Evolutionary conservation across 257 asterid species (phyloP).

Genomic region (Ocimum tenuiflorum): DNA sequence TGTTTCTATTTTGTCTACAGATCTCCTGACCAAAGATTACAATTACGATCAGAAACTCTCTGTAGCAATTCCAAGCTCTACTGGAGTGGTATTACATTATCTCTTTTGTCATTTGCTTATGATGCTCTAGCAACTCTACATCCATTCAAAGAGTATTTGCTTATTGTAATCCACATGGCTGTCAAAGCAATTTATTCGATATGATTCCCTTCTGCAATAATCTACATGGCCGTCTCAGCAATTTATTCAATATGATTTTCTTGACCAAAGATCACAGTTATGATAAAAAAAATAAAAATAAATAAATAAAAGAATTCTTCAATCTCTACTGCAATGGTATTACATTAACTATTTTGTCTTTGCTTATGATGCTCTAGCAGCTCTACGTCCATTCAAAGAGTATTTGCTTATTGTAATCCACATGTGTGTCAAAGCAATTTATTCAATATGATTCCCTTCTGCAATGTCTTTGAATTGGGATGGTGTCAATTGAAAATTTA

Average conservation of each 20-base stretch:
- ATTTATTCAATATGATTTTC: background rate
- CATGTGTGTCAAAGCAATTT: background rate
- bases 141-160: conserved; percentile 5
- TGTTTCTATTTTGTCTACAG: conserved; percentile 32
- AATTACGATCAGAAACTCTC: conserved; percentile 79
- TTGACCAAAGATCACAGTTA: conserved; percentile 75
- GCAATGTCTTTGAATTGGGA: background rate
- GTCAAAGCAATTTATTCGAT: conserved; percentile 3
- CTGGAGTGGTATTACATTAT: conserved; percentile 55
- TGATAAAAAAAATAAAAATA: conserved; percentile 49
- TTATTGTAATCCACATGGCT: conserved; percentile 1
- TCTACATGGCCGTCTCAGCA: background rate
- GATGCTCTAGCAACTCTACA: background rate
- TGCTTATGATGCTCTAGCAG: background rate
- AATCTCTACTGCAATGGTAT: conserved; percentile 76
- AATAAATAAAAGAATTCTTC: conserved; percentile 12
- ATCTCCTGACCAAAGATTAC: conserved; percentile 77
- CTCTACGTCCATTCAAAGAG: background rate
- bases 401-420: conserved; percentile 2
- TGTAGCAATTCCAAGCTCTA: conserved; percentile 59
- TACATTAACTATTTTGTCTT: background rate
- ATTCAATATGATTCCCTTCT: background rate
- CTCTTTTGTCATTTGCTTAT: conserved; percentile 3
- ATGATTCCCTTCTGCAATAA: background rate
- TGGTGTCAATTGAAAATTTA: background rate